Evolutionary conservation across 2,329 filamentous ascomycete genomes (phyloP).

Genomic region (Meredithiella fracta): DNA sequence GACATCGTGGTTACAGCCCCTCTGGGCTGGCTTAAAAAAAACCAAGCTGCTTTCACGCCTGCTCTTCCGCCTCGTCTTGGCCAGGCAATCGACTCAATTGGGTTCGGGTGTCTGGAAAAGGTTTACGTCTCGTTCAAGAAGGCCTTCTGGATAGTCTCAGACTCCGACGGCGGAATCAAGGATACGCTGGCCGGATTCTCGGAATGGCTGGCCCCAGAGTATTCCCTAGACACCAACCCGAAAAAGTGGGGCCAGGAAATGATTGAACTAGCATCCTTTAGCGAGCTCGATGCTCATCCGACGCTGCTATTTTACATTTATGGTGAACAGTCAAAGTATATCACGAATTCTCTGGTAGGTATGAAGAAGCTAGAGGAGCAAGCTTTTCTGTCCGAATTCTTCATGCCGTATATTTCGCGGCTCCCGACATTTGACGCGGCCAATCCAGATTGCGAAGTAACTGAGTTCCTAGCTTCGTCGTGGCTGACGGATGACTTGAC

Average conservation of each 20-base stretch:
- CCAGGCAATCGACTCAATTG: slow-evolving; percentile 45
- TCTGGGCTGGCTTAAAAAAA: slow-evolving; percentile 50
- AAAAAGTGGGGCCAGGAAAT: slow-evolving; percentile 57
- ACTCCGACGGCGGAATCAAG: slow-evolving; percentile 20
- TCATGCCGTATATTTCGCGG: slow-evolving; percentile 60
- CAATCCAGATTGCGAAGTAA: slow-evolving; percentile 43
- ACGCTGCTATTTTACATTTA: slow-evolving; percentile 75
- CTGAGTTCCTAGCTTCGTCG: slow-evolving; percentile 48
- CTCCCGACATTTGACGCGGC: slow-evolving; percentile 48
- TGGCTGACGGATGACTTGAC: slow-evolving; percentile 69
- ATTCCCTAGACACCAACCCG: slow-evolving; percentile 45
- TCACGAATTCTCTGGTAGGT: slow-evolving; percentile 31
- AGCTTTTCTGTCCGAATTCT: slow-evolving; percentile 44
- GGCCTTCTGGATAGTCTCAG: slow-evolving; percentile 49
- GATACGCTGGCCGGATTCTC: slow-evolving; percentile 45
- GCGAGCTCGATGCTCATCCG: slow-evolving; percentile 43
- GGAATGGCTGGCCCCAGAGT: slow-evolving; percentile 57
- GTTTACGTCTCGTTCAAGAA: slow-evolving; percentile 53
- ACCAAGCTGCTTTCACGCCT: slow-evolving; percentile 40
- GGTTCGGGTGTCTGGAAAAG: slow-evolving; percentile 58
- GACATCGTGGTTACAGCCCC: slow-evolving; percentile 53
- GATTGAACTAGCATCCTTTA: slow-evolving; percentile 58
- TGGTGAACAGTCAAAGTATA: slow-evolving; percentile 41
- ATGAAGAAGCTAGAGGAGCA: slow-evolving; percentile 33
- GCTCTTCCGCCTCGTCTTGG: slow-evolving; percentile 39